Percentiles rank a stretch among this genome's conserved stretches.
These are phyloP conservation scores for Ceratocystis huliohia DNA, from an alignment of 2,329 filamentous ascomycete genomes.

Conservation along the genomic window DNA sequence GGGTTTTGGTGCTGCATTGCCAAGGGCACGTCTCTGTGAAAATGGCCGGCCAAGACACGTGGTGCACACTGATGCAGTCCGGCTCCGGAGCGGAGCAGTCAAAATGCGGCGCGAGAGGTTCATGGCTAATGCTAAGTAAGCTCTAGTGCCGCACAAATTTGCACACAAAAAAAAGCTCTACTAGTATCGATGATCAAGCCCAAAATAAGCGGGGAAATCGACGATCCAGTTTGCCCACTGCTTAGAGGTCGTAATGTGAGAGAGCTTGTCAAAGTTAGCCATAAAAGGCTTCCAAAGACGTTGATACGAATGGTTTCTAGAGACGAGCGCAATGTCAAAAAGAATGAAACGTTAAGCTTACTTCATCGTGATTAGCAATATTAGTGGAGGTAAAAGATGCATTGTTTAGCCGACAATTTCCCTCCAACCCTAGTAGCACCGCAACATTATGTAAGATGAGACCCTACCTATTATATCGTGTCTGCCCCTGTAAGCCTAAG, in stretches of 20 bases:
- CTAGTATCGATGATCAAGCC: background rate
- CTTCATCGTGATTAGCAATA: background rate
- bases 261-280: too few relatives aligned
- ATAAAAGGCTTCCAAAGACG: too few relatives aligned
- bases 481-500: background rate
- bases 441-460: too few relatives aligned
- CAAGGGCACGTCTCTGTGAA: constrained; percentile 26
- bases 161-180: background rate
- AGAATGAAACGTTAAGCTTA: background rate
- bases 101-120: background rate
- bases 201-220: background rate
- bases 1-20: background rate
- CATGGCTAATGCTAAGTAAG: background rate
- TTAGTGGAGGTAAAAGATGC: background rate
- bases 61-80: background rate
- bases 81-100: background rate
- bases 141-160: background rate
- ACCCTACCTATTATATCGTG: background rate
- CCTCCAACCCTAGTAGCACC: background rate
- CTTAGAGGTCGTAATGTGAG: too few relatives aligned
- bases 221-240: too few relatives aligned
- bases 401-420: background rate
- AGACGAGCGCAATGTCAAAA: too few relatives aligned
- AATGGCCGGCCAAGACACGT: constrained; percentile 17
- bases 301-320: too few relatives aligned